Conservation (phyloP, 2,329 filamentous ascomycete species). For the Aspergillus luchuensis region DNA sequence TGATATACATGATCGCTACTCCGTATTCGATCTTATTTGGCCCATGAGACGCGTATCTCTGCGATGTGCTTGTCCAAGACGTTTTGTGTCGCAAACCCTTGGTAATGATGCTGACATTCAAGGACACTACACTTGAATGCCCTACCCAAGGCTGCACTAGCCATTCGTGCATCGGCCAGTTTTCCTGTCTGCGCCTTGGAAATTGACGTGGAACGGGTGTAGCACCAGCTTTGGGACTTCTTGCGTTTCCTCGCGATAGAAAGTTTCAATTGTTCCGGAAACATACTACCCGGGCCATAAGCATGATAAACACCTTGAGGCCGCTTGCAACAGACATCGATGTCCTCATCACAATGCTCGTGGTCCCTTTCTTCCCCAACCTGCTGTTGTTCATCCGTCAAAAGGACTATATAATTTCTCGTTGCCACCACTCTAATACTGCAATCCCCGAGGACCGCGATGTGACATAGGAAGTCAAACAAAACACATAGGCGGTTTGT, state of each 20-base stretch:
- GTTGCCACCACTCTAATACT: too few species aligned
- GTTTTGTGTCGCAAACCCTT: conserved; percentile 57
- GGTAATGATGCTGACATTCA: conserved; percentile 56
- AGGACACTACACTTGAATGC: conserved; percentile 57
- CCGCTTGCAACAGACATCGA: too few species aligned
- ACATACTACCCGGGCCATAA: conserved; percentile 55
- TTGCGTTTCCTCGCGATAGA: conserved; percentile 61
- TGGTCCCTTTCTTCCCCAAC: too few species aligned
- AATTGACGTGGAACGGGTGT: conserved; percentile 31
- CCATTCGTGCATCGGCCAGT: conserved; percentile 38
- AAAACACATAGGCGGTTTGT: conserved; percentile 59
- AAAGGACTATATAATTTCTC: too few species aligned
- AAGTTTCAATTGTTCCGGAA: conserved; percentile 59
- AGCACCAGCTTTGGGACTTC: conserved; percentile 47
- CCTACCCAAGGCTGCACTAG: conserved; percentile 42
- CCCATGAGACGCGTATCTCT: conserved; percentile 28
- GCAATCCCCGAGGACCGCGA: too few species aligned
- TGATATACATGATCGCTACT: too few species aligned
- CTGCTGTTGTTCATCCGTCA: too few species aligned
- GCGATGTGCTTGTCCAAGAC: conserved; percentile 58
- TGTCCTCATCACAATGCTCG: too few species aligned
- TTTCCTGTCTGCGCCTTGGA: conserved; percentile 34
- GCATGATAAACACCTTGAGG: conserved; percentile 55
- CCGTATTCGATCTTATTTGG: too few species aligned
- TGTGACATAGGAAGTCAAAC: conserved; percentile 65